phyloP scores from a whole-genome alignment of 768 basidiomycete species.

The Flagelloscypha sp. region DNA sequence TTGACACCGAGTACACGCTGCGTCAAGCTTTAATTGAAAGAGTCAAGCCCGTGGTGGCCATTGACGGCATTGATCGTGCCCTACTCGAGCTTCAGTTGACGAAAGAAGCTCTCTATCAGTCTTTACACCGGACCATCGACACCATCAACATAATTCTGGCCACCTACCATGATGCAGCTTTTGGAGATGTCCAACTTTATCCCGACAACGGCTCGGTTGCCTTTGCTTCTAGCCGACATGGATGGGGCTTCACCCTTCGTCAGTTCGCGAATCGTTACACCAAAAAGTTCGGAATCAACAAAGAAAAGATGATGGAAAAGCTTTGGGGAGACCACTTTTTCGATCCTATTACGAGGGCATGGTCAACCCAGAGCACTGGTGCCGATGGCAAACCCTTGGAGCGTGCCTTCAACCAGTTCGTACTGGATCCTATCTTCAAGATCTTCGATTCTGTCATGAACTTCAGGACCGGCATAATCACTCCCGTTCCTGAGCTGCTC shows the following conservation, averaged over 20 bases:
- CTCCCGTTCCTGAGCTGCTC: slow-evolving; percentile 55
- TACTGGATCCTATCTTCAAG: slow-evolving; percentile 67
- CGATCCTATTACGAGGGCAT: slow-evolving; percentile 65
- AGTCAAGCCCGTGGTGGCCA: slow-evolving; percentile 64
- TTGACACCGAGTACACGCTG: slow-evolving; percentile 66
- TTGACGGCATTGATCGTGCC: slow-evolving; percentile 72
- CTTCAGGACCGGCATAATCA: slow-evolving; percentile 59
- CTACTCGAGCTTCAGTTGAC: slow-evolving; percentile 60
- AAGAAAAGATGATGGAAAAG: slow-evolving; percentile 62
- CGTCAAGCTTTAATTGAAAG: slow-evolving; percentile 62
- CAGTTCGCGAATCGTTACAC: slow-evolving; percentile 58
- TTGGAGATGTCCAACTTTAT: slow-evolving; percentile 65
- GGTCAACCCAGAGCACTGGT: slow-evolving; percentile 45
- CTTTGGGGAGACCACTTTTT: slow-evolving; percentile 72
- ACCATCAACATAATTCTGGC: slow-evolving; percentile 66
- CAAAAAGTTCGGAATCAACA: slow-evolving; percentile 69
- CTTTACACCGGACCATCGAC: slow-evolving; percentile 61
- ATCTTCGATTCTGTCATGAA: slow-evolving; percentile 67
- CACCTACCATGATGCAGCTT: slow-evolving; percentile 53
- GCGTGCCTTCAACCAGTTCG: slow-evolving; percentile 65
- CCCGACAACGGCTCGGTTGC: slow-evolving; percentile 64
- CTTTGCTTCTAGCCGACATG: slow-evolving; percentile 66
- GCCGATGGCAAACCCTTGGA: slow-evolving; percentile 52
- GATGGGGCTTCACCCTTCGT: slow-evolving; percentile 67
- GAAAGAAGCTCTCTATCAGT: slow-evolving; percentile 66